Percentiles rank a stretch among this genome's conserved stretches.
Evolutionary conservation across 108 stramenopile species (phyloP).

Genomic region (Stephanodiscus triporus): DNA sequence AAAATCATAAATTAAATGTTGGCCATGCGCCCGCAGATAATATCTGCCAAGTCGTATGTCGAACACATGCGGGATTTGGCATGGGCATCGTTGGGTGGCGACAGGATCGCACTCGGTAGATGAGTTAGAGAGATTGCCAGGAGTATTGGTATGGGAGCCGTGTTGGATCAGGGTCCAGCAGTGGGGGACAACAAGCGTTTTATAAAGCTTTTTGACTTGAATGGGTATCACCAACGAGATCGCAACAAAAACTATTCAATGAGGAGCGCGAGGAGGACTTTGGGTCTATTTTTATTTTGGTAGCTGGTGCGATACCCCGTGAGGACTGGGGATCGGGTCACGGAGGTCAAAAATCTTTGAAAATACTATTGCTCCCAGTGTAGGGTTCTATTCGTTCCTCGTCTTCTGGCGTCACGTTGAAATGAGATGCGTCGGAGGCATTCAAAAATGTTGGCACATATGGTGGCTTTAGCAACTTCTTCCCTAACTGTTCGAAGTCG

Average conservation of each 20-base stretch:
- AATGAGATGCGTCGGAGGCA: slow-evolving; percentile 38
- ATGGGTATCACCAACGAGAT: not conserved
- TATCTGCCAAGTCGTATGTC: slow-evolving; percentile 56
- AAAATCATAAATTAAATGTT: slow-evolving; percentile 59
- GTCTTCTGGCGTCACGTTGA: slow-evolving; percentile 24
- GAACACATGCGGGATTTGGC: slow-evolving; percentile 20
- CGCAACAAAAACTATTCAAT: not conserved
- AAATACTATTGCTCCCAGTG: slow-evolving; percentile 25
- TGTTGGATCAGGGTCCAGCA: slow-evolving; percentile 46
- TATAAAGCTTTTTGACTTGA: slow-evolving; percentile 19
- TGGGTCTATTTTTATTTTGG: no score
- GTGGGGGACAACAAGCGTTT: slow-evolving; percentile 25
- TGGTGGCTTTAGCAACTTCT: slow-evolving; percentile 41
- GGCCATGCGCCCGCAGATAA: slow-evolving; percentile 70
- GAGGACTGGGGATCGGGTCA: no score
- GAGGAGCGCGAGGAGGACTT: no score
- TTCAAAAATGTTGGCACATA: slow-evolving; percentile 42
- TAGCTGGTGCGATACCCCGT: no score
- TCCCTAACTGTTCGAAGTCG: slow-evolving; percentile 29
- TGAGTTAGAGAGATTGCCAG: slow-evolving; percentile 46
- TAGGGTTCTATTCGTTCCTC: slow-evolving; percentile 21
- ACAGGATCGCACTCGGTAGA: slow-evolving; percentile 58
- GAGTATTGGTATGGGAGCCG: slow-evolving; percentile 60
- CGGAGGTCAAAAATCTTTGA: slow-evolving; percentile 31
- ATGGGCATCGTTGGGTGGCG: slow-evolving; percentile 61